Evolutionary conservation across 1,139 yeast species (phyloP).

Genomic region (Nakaseomyces nivariensis): DNA sequence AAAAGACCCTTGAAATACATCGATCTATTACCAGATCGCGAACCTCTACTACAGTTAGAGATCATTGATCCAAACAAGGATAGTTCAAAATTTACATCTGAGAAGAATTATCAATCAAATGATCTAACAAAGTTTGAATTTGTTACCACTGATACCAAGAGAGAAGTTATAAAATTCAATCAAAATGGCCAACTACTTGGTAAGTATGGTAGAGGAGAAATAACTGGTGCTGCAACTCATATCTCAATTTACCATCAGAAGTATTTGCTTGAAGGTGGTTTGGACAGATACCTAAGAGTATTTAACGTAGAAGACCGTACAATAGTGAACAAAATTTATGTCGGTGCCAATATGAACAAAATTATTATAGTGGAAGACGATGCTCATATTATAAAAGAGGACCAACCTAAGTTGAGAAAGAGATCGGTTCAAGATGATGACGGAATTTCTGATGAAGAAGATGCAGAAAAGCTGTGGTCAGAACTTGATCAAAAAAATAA

Average conservation of each 20-base stretch:
- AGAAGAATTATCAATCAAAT: constrained; percentile 15
- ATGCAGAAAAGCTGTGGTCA: constrained; percentile 11
- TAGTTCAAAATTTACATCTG: constrained; percentile 8
- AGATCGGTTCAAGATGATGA: not conserved
- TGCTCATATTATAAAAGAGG: constrained; percentile 2
- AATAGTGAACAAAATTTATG: constrained; percentile 57
- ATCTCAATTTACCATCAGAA: constrained; percentile 19
- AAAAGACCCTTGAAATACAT: constrained; percentile 41
- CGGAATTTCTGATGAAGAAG: constrained; percentile 4
- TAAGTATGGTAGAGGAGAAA: constrained; percentile 35
- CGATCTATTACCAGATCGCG: constrained; percentile 32
- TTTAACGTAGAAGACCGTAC: constrained; percentile 52
- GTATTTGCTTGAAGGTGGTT: constrained; percentile 57
- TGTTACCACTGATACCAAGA: constrained; percentile 24
- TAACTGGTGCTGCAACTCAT: constrained; percentile 36
- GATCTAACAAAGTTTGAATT: constrained; percentile 14
- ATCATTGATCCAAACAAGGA: constrained; percentile 6
- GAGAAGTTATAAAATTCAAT: constrained; percentile 42
- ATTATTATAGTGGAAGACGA: constrained; percentile 38
- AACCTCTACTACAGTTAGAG: constrained; percentile 19
- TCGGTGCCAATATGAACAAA: constrained; percentile 63
- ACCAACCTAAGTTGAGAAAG: constrained; percentile 10
- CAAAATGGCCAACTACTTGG: constrained; percentile 35
- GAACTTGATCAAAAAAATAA: constrained; percentile 6
- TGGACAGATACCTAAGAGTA: constrained; percentile 77